A percentile compares a stretch with the other conserved stretches of the same genome.
phyloP scores from a whole-genome alignment of 108 stramenopile species.

The Epithemia pelagica region DNA sequence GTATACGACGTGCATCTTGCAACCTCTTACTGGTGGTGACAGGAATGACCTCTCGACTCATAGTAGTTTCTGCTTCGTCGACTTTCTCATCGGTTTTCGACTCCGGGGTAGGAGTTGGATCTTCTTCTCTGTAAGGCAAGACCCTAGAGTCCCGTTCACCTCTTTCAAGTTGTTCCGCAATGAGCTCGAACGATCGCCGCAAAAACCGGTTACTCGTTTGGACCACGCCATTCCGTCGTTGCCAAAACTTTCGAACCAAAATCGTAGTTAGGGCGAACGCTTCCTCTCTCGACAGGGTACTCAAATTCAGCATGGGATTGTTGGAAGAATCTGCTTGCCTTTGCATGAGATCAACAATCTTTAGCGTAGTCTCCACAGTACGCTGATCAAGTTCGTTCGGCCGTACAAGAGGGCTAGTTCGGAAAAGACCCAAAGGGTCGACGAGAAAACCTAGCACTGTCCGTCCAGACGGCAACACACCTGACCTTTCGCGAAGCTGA shows the following conservation, averaged over 20 bases:
- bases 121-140: background rate
- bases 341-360: slow-evolving; percentile 44
- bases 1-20: background rate
- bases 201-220: slow-evolving; percentile 65
- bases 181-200: slow-evolving; percentile 54
- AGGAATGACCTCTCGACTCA: background rate
- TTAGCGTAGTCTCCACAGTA: slow-evolving; percentile 69
- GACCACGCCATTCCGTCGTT: slow-evolving; percentile 52
- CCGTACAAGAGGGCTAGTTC: slow-evolving; percentile 65
- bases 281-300: slow-evolving; percentile 47
- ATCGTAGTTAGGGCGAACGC: slow-evolving; percentile 50
- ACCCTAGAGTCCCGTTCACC: slow-evolving; percentile 33
- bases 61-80: background rate
- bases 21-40: background rate
- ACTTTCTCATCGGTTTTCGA: no score
- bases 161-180: slow-evolving; percentile 56
- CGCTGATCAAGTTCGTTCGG: slow-evolving; percentile 57
- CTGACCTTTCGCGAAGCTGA: slow-evolving; percentile 52
- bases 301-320: slow-evolving; percentile 34
- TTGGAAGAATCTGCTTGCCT: slow-evolving; percentile 15
- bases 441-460: slow-evolving; percentile 70
- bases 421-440: slow-evolving; percentile 81
- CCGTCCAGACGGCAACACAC: slow-evolving; percentile 60
- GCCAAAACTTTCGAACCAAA: slow-evolving; percentile 64
- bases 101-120: no score